Base-by-base conservation (phyloP, 2,329 filamentous ascomycete genomes). In the Karstenula rhodostoma region DNA sequence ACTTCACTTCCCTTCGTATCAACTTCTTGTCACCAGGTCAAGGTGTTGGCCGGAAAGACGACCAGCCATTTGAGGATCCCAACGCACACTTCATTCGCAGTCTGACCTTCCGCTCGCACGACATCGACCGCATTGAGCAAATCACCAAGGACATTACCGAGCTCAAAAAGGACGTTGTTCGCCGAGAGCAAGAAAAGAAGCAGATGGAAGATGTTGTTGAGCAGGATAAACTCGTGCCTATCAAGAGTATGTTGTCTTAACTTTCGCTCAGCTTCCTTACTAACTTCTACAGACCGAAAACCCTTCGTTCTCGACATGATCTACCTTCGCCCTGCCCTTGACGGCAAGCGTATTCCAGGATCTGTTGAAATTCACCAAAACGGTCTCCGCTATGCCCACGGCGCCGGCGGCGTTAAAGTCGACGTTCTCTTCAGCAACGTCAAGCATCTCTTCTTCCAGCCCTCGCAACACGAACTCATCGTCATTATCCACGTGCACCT, bases 171-270 rank as follows among this genome's bases (percentile, higher is more conserved):
- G 92, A 94, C 68, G 89, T 92, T 5, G 87, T 92, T 44, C 94
- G 96, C 79, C 91, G 93, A 70, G 95, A 99, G 78, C 94, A 97
- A 73, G 94, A 97, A 80, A 97, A 98, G 87, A 99, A 99, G 82
- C 94, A 99, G 70, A 91, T 99, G 91, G 95, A 99, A 77, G 95
- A 99, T 78, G 95, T 99, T 23, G 94, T 99, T 6, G 95, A 98
- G 79, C 95, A 99, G 78, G 95, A 99, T 77, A 99, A 99, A 82
- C 87, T 99, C 55, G 84, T 96, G 68, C 94, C 97, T 75, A 94
- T 98, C 68, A 87, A 95, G 83, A 97, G 91, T 93, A 83, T 82
- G 89, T 23, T 50, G 12, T 29, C 10, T 5, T 35, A 9, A 27
- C 42, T n/a, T 13, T 37, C 44, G 42, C n/a, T 19, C 19, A 27